phyloP scores from a whole-genome alignment of 305 asterid genomes.

The Fraxinus paxiana region DNA sequence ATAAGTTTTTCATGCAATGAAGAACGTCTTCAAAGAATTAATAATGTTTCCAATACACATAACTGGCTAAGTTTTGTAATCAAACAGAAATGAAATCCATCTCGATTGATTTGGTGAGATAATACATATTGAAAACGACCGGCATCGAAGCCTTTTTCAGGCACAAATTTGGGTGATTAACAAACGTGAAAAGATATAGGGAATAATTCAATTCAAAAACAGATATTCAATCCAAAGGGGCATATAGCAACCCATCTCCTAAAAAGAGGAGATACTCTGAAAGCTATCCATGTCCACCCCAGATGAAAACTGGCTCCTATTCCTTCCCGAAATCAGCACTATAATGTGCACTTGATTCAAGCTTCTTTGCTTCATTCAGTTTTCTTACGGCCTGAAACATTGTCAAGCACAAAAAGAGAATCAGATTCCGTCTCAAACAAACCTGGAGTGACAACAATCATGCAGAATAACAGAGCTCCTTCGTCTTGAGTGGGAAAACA shows the following conservation, averaged over 20 bases:
- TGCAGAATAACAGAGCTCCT: neutral
- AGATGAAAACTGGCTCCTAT: conserved; percentile 20
- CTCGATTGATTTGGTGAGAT: neutral
- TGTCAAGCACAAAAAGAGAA: conserved; percentile 10
- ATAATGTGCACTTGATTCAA: conserved; percentile 83
- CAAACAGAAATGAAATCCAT: neutral
- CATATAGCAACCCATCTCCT: neutral
- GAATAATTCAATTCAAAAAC: neutral
- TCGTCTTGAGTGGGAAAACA: neutral
- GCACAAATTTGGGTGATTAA: neutral
- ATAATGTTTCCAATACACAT: neutral
- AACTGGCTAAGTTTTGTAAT: neutral
- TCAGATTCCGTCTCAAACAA: conserved; percentile 1
- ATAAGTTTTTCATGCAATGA: neutral
- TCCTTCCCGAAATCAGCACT: conserved; percentile 82
- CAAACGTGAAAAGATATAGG: neutral
- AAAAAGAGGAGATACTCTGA: neutral
- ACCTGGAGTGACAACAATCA: neutral
- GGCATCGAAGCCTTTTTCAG: neutral
- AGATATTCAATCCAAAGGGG: neutral
- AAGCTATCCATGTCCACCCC: neutral
- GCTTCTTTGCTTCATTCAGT: conserved; percentile 87
- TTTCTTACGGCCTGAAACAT: conserved; percentile 71
- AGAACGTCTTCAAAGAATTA: neutral
- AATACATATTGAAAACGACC: neutral